Evolutionary conservation across 768 basidiomycete species (phyloP).

Genomic region (Leccinum disarticulatum): DNA sequence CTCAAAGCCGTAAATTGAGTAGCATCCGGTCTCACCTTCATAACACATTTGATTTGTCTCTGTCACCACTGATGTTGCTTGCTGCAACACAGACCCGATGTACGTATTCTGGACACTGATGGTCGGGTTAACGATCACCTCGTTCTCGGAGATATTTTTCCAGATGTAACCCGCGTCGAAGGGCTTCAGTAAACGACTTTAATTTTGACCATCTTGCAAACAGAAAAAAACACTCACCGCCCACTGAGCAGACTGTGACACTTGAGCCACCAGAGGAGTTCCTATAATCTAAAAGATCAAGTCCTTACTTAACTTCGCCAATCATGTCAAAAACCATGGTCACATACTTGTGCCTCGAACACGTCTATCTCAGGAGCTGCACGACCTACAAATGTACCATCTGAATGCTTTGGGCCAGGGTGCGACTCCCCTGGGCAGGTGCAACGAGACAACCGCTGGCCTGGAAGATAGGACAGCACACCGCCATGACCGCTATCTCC

Average conservation of each 20-base stretch:
- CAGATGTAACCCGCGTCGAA: slow-evolving; percentile 74
- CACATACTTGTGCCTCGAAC: slow-evolving; percentile 69
- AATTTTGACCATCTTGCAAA: background rate
- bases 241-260: slow-evolving; percentile 87
- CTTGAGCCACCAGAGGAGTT: slow-evolving; percentile 49
- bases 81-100: slow-evolving; percentile 68
- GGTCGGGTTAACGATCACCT: slow-evolving; percentile 56
- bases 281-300: slow-evolving; percentile 45
- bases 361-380: slow-evolving; percentile 89
- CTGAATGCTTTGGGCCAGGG: slow-evolving; percentile 74
- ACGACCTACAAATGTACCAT: slow-evolving; percentile 78
- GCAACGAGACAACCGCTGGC: slow-evolving; percentile 82
- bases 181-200: slow-evolving; percentile 43
- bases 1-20: slow-evolving; percentile 80
- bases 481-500: slow-evolving; percentile 39
- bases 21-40: slow-evolving; percentile 58
- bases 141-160: slow-evolving; percentile 59
- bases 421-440: slow-evolving; percentile 82
- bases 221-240: slow-evolving; percentile 47
- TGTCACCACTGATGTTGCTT: slow-evolving; percentile 75
- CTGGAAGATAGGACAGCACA: slow-evolving; percentile 69
- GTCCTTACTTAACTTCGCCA: slow-evolving; percentile 9
- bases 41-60: slow-evolving; percentile 71
- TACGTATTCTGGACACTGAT: slow-evolving; percentile 61
- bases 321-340: slow-evolving; percentile 15